Evolutionary conservation across 2,329 filamentous ascomycete genomes (phyloP).

Genomic region (Alternaria tenuissima): DNA sequence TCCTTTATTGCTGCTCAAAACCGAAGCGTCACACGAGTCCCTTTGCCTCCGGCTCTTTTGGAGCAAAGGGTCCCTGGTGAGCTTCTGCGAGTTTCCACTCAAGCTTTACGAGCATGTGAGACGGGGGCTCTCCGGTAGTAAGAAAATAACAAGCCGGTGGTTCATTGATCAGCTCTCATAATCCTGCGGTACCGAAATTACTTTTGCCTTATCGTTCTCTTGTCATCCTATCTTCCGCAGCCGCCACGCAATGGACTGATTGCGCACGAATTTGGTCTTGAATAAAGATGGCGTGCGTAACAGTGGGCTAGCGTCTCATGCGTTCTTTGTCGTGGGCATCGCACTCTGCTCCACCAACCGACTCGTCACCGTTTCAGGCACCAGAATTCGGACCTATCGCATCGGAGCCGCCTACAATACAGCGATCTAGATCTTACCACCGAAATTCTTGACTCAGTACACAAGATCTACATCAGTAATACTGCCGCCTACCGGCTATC

Average conservation of each 20-base stretch:
- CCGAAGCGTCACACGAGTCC: conserved; percentile 30
- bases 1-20: conserved; percentile 25
- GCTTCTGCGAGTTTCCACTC: conserved; percentile 9
- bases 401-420: conserved; percentile 29
- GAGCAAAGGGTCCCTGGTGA: conserved; percentile 27
- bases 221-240: conserved; percentile 10
- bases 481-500: conserved; percentile 6
- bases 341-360: conserved; percentile 17
- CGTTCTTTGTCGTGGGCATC: conserved; percentile 26
- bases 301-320: conserved; percentile 23
- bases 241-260: conserved; percentile 11
- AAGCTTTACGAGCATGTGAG: conserved; percentile 1
- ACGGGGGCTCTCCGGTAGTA: conserved; percentile 10
- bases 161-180: neutral
- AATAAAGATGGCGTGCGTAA: conserved; percentile 25
- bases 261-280: conserved; percentile 9
- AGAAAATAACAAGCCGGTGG: conserved; percentile 17
- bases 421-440: conserved; percentile 9
- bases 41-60: conserved; percentile 14
- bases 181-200: conserved; percentile 17
- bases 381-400: conserved; percentile 39
- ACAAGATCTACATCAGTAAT: neutral
- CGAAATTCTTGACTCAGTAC: neutral
- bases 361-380: conserved; percentile 39
- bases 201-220: conserved; percentile 13